Conservation (phyloP, 75 land plant species). For the Cunninghamia lanceolata region DNA sequence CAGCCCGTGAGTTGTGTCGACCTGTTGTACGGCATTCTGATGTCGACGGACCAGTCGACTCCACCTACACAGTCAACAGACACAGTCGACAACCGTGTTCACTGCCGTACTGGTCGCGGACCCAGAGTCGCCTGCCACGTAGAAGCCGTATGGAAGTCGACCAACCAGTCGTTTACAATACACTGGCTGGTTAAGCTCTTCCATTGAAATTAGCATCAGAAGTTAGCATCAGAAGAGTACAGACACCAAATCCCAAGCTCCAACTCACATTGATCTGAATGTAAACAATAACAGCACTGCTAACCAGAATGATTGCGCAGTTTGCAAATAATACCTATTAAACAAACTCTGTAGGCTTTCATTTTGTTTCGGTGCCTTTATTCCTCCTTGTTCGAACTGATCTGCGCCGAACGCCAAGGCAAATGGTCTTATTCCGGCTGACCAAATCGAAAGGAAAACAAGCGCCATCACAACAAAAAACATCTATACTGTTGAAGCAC, state of each 20-base stretch:
- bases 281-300: conserved; percentile 11
- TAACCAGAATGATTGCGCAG: neutral
- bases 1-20: too few relatives aligned
- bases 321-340: conserved; percentile 18
- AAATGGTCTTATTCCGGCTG: neutral
- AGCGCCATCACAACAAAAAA: neutral
- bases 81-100: too few relatives aligned
- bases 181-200: too few relatives aligned
- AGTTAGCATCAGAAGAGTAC: neutral
- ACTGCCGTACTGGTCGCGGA: too few relatives aligned
- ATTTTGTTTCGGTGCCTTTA: neutral
- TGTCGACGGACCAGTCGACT: too few relatives aligned
- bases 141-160: too few relatives aligned
- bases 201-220: too few relatives aligned
- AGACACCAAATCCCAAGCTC: conserved; percentile 16
- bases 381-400: conserved; percentile 9
- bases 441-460: neutral
- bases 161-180: too few relatives aligned
- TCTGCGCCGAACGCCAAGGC: conserved; percentile 2
- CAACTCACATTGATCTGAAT: conserved; percentile 20
- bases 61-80: too few relatives aligned
- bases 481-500: neutral
- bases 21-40: too few relatives aligned
- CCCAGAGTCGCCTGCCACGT: too few relatives aligned
- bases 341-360: conserved; percentile 8